Percentiles rank a stretch among this genome's conserved stretches.
Conservation (phyloP, 495 filamentous ascomycete genomes). For the Cudoniella acicularis region DNA sequence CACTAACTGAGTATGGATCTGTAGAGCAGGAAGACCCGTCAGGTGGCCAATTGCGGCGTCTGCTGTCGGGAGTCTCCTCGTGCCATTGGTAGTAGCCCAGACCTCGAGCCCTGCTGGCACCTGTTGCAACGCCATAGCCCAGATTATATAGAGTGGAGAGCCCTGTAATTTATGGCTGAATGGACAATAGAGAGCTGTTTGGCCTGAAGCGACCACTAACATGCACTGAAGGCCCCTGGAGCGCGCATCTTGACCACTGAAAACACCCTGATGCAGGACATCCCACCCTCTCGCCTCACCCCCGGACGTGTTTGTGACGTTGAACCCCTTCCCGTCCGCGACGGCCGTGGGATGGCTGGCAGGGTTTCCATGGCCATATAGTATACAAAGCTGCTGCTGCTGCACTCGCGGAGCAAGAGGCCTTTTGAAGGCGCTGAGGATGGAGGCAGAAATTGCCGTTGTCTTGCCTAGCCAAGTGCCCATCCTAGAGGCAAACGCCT, state of each 20-base stretch:
- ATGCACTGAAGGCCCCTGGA: conserved; percentile 7
- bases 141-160: background rate
- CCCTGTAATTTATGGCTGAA: no score
- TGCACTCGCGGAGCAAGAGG: background rate
- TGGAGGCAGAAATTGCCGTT: background rate
- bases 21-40: conserved; percentile 6
- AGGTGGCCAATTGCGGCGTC: conserved; percentile 19
- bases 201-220: background rate
- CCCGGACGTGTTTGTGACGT: no score
- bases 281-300: background rate
- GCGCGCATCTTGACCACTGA: conserved; percentile 2
- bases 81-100: no score
- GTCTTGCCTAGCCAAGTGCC: background rate
- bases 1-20: conserved; percentile 16
- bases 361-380: background rate
- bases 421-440: background rate
- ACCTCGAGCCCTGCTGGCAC: background rate
- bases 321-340: background rate
- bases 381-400: background rate
- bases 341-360: background rate
- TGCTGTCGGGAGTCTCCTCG: background rate
- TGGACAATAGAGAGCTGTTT: no score
- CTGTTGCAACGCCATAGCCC: background rate
- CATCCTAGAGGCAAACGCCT: conserved; percentile 10
- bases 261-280: background rate